phyloP scores from a whole-genome alignment of 805 yeast genomes.

The Torulaspora gathmanii region DNA sequence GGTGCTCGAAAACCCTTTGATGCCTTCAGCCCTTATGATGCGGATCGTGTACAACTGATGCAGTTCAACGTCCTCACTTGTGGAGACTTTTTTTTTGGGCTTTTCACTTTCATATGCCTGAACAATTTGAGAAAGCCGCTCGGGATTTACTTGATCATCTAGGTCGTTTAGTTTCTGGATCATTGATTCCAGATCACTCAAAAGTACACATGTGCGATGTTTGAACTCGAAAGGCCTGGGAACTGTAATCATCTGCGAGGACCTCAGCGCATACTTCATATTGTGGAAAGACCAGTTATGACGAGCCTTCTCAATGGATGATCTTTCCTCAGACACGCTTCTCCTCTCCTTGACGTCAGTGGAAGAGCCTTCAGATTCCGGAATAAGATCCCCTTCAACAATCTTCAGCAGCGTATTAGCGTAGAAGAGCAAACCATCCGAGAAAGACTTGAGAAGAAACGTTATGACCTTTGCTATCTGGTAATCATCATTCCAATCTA shows the following conservation, averaged over 20 bases:
- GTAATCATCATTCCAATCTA: conserved; percentile 61
- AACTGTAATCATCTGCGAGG: conserved; percentile 35
- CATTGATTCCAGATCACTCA: conserved; percentile 60
- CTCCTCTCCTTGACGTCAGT: conserved; percentile 14
- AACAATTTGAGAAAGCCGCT: conserved; percentile 44
- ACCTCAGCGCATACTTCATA: conserved; percentile 47
- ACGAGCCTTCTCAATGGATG: conserved; percentile 33
- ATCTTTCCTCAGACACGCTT: conserved; percentile 32
- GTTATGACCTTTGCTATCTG: conserved; percentile 64
- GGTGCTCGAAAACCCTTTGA: conserved; percentile 45
- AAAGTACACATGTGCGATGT: conserved; percentile 63
- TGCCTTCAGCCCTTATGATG: conserved; percentile 57
- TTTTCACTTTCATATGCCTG: conserved; percentile 35
- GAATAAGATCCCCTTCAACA: conserved; percentile 41
- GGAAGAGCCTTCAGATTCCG: conserved; percentile 6
- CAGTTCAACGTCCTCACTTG: conserved; percentile 16
- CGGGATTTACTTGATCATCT: conserved; percentile 58
- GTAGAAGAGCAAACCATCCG: conserved; percentile 55
- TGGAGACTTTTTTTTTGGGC: conserved; percentile 14
- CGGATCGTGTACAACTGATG: conserved; percentile 61
- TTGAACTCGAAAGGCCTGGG: conserved; percentile 57
- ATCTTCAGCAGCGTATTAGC: conserved; percentile 37
- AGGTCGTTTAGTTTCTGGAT: conserved; percentile 45
- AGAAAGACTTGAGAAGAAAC: conserved; percentile 53
- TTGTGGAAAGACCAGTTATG: conserved; percentile 46